phyloP scores from a whole-genome alignment of 176 grass and related monocot species.

The Carex myosuroides region DNA sequence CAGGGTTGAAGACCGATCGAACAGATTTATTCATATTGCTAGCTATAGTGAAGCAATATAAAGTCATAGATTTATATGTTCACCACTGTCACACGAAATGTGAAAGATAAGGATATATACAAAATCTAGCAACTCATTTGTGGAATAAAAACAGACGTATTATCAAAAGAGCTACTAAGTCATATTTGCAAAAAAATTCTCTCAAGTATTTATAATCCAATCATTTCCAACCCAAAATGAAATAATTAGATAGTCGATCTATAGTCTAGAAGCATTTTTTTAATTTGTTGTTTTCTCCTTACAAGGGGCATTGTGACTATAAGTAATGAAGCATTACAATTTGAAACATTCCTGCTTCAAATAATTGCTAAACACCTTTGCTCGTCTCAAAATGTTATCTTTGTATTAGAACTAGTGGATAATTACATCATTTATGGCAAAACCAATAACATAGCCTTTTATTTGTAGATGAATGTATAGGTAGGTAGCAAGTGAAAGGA shows the following conservation, averaged over 20 bases:
- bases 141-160: background rate
- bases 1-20: background rate
- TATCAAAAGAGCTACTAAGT: background rate
- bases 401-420: background rate
- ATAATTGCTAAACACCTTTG: background rate
- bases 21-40: background rate
- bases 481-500: background rate
- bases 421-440: background rate
- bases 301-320: background rate
- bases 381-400: background rate
- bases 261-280: background rate
- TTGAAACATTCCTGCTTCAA: background rate
- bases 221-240: constrained; percentile 1
- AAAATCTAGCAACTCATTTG: background rate
- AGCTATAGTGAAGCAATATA: background rate
- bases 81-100: background rate
- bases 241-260: background rate
- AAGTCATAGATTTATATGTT: background rate
- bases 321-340: background rate
- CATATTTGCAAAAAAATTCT: background rate
- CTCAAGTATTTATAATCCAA: background rate
- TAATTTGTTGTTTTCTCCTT: background rate
- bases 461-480: background rate
- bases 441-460: background rate
- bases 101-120: background rate